Evolutionary conservation across 345 rosid genomes (phyloP), one percentile per base, ranked within the genome.

Genomic region (Fremontodendron californicum): DNA sequence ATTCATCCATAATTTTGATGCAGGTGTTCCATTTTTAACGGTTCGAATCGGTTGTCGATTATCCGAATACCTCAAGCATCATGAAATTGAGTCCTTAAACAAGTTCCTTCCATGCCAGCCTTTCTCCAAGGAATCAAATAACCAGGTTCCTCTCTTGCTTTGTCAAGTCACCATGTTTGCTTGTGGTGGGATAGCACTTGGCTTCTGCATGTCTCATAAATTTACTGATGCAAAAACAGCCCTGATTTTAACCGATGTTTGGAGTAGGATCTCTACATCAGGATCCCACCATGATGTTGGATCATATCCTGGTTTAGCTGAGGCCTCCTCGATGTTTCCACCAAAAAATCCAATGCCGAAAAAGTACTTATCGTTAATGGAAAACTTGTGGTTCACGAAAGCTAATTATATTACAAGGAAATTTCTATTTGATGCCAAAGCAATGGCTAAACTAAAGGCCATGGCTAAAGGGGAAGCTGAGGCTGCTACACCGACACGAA

Each of bases 301-400:
- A 27, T n/a, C n/a, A 11, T 16, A 29, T 31, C 60, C 43, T 71
- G 21, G 9, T 18, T 71, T 71, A 71, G 23, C 60, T 18, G 23
- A 31, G 42, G 60, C 74, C 9, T 71, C 74, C 2, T 48, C 31
- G 9, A 33, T 49, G 1, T 71, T 49, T 33, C 61, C 43, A 18
- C 29, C 75, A 0, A 33, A 4, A 71, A 49, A 10, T 2, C 18
- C 25, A n/a, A 10, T 49, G 61, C 60, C 45, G 9, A 8, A 48
- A 3, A 71, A 71, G 31, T 71, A 31, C 61, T 29, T 71, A 23
- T 31, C 61, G 3, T 3, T 71, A 45, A 71, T 71, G 75, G 61
- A 51, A 71, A 71, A 31, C 75, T 71, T 71, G 43, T 31, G 75
- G 29, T 71, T 71, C 61, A 51, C 45, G 10, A 23, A 33, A 71